Percentiles rank a stretch among this genome's conserved stretches.
Evolutionary conservation across 805 yeast species (phyloP).

Genomic region (Millerozyma miso): DNA sequence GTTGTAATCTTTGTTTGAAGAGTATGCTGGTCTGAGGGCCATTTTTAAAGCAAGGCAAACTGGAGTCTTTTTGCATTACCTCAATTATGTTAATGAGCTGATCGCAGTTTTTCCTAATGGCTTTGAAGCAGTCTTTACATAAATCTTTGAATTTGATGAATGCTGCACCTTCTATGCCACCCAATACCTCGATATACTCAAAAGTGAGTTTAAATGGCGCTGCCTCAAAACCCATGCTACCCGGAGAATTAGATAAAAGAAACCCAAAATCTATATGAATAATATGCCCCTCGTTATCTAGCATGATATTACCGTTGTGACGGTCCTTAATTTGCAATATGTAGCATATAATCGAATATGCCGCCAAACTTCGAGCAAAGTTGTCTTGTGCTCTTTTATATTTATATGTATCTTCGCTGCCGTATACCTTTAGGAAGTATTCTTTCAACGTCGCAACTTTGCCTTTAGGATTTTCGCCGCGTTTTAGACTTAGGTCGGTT

Average conservation of each 20-base stretch:
- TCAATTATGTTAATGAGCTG: conserved; percentile 81
- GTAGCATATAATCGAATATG: conserved; percentile 88
- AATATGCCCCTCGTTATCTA: conserved; percentile 92
- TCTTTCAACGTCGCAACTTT: conserved; percentile 69
- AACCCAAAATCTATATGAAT: conserved; percentile 96
- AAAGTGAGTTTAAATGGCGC: conserved; percentile 92
- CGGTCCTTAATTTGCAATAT: conserved; percentile 91
- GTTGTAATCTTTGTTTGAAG: conserved; percentile 75
- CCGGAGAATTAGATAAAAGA: conserved; percentile 89
- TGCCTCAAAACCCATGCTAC: conserved; percentile 94
- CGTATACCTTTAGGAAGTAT: conserved; percentile 75
- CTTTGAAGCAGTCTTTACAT: conserved; percentile 69
- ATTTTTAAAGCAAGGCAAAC: conserved; percentile 84
- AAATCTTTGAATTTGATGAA: conserved; percentile 59
- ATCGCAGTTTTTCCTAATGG: conserved; percentile 68
- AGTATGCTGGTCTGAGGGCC: conserved; percentile 81
- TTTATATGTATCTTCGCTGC: conserved; percentile 49
- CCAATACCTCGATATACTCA: conserved; percentile 86
- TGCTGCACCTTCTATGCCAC: conserved; percentile 63
- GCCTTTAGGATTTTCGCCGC: conserved; percentile 68
- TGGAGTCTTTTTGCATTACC: conserved; percentile 88
- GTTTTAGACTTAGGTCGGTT: conserved; percentile 65
- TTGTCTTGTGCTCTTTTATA: conserved; percentile 77
- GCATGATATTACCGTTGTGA: conserved; percentile 96
- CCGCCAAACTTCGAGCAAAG: conserved; percentile 83